These are phyloP conservation scores for Neopestalotiopsis rosae DNA, from an alignment of 2,329 filamentous ascomycete species.

Conservation along the genomic window DNA sequence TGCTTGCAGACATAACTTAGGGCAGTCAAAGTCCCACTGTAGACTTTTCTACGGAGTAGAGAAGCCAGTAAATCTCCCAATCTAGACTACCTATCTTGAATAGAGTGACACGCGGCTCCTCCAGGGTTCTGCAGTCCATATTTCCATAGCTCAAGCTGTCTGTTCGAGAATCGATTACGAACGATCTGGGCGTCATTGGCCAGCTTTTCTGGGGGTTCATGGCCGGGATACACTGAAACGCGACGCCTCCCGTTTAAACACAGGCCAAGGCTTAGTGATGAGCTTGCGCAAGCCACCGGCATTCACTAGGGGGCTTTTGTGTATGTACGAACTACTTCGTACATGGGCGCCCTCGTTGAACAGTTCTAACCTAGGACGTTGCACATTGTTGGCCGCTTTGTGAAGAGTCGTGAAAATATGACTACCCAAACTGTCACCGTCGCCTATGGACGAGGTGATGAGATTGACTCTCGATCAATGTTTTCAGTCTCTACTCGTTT, in stretches of 20 bases:
- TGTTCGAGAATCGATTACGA: not conserved
- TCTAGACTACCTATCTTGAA: not conserved
- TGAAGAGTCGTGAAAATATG: too few relatives aligned
- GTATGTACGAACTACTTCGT: not conserved
- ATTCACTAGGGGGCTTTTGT: not conserved
- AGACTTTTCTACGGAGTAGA: not conserved
- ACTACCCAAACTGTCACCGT: too few relatives aligned
- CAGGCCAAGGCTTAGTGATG: not conserved
- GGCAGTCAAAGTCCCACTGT: not conserved
- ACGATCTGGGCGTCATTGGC: not conserved
- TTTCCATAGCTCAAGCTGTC: not conserved
- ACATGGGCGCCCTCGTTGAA: not conserved
- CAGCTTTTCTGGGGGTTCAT: constrained; percentile 1
- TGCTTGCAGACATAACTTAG: too few relatives aligned
- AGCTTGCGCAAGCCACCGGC: not conserved
- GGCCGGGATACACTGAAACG: not conserved
- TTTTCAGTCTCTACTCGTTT: not conserved
- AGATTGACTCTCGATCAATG: not conserved
- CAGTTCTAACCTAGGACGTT: too few relatives aligned
- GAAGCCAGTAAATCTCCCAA: not conserved
- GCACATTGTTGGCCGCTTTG: too few relatives aligned
- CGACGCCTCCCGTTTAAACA: not conserved
- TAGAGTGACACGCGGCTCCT: not conserved
- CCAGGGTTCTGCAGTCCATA: not conserved
- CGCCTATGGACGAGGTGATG: too few relatives aligned